Evolutionary conservation across 2,329 filamentous ascomycete species (phyloP), one percentile per base, ranked within the genome.

Genomic region (Lachnellula arida): DNA sequence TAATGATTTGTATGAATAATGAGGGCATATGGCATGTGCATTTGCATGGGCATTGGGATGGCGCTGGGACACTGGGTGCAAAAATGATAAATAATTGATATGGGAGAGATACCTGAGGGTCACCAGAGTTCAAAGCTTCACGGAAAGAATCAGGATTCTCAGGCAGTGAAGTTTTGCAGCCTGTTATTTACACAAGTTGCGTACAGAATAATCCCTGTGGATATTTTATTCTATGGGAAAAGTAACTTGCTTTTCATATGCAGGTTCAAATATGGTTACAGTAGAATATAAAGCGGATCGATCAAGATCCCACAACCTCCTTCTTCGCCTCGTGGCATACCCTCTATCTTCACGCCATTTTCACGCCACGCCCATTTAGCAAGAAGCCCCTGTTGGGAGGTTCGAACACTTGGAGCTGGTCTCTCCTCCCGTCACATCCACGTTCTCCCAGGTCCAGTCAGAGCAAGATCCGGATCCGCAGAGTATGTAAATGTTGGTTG

Each of bases 381-480:
- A 62, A 48, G 47, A 51, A 54, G 55, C 58, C n/a, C 55, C 57
- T 39, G 53, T 66, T 14, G 75, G 75, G 28, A 74, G 65, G 57
- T 74, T 73, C 59, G 67, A 49, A 62, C 76, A 78, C 23, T 66
- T 65, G 35, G 60, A 63, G 65, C 71, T 73, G 12, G 63, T 74
- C 64, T 76, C 73, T 46, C 80, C 80, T 43, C 80, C 80, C 34
- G 77, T 78, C 23, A 82, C 71, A 49, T 60, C 67, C 56, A 79
- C 74, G 51, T 68, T 71, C 9, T 67, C 72, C 76, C 78, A 82
- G 28, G 73, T 78, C 77, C 79, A 84, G 70, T 74, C 70, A 7
- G 69, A 72, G 69, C 78, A 80, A 58, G 73, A 72, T 28, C 75
- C 77, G 46, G 65, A 68, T 14, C 75, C 80, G 61, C 81, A 83